Evolutionary conservation across 352 stramenopile genomes (phyloP).

Genomic region (Globisporangium heterothallicum): DNA sequence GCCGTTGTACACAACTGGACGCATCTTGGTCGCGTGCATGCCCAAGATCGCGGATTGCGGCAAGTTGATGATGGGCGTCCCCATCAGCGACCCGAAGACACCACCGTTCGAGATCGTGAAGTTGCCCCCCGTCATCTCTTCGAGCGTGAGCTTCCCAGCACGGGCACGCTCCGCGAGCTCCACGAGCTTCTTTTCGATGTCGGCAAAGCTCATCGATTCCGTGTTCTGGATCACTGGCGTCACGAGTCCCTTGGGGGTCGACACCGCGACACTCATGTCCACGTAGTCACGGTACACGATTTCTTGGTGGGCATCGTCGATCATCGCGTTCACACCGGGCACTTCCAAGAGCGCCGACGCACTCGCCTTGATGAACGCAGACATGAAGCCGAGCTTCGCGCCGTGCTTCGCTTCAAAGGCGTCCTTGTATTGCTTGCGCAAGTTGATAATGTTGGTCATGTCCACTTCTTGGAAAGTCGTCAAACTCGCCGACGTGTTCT

Average conservation of each 20-base stretch:
- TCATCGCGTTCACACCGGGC: constrained; percentile 97
- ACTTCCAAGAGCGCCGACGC: constrained; percentile 90
- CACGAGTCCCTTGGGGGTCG: constrained; percentile 94
- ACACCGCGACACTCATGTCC: constrained; percentile 97
- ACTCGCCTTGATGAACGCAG: constrained; percentile 95
- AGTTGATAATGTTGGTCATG: constrained; percentile 95
- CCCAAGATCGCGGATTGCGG: constrained; percentile 98
- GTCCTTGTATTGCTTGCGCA: constrained; percentile 93
- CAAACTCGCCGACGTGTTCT: constrained; percentile 97
- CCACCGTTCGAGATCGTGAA: constrained; percentile 99
- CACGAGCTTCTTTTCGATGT: constrained; percentile 95
- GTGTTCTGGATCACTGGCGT: constrained; percentile 97
- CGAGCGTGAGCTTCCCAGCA: constrained; percentile 65
- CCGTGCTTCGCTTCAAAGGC: constrained; percentile 97
- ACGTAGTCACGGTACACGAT: constrained; percentile 99
- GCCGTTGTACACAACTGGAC: constrained; percentile 91
- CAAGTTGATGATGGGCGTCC: constrained; percentile 99
- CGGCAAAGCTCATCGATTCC: constrained; percentile 96
- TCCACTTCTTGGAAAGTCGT: constrained; percentile 99
- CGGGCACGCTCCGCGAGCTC: constrained; percentile 85
- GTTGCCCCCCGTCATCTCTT: constrained; percentile 94
- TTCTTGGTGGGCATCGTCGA: constrained; percentile 96
- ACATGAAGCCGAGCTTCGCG: constrained; percentile 99
- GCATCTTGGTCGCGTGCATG: constrained; percentile 99
- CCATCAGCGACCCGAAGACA: constrained; percentile 98